Base-by-base conservation (phyloP, 352 stramenopile genomes). In the Thalassiosira sp. region DNA sequence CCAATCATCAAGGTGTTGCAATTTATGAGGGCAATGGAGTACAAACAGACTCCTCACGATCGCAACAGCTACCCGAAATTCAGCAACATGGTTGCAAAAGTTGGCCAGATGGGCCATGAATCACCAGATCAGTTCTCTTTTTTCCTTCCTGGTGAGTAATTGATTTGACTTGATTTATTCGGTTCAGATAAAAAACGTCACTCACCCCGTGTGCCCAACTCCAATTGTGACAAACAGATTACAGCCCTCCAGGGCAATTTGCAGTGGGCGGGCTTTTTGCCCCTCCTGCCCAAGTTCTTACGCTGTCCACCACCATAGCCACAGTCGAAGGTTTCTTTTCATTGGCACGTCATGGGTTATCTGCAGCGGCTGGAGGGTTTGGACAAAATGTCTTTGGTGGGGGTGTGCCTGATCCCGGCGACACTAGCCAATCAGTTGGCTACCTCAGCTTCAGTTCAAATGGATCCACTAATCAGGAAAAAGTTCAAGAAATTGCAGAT, bases 61-160 rank as follows among this genome's bases (percentile, higher is more conserved):
- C 49, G 53, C 7, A 72, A 82, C 61, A 84, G 70, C 22, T 66
- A 59, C 45, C 60, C 45, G 8, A 79, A 75, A 56, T 83, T 60
- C 15, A 65, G 27, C 20, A 22, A 20, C 3, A 84, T 90, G 62
- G 35, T 43, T 40, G 27, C 40, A 6, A 68, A 66, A 37, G 79
- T 90, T 37, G 86, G 86, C 1, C 62, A 86, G 52, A 76, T 76
- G 59, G 43, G 49, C 3, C 60, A 88, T 51, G 24, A 81, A 11
- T 65, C 74, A 24, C 79, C 84, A 20, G 83, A 65, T 65, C 86
- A 92, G 5, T 93, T 93, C 59, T 81, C 58, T 18, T 94, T 87
- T 61, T 93, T 89, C 63, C 45, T 82, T 10, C 81, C 84, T 16
- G 40, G 40, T 46, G 40, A 46, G 40, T 46, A 25, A 54, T 53